These are phyloP conservation scores for apple (Malus domestica) DNA, from an alignment of 306 rosid genomes.

Conservation along the genomic window DNA sequence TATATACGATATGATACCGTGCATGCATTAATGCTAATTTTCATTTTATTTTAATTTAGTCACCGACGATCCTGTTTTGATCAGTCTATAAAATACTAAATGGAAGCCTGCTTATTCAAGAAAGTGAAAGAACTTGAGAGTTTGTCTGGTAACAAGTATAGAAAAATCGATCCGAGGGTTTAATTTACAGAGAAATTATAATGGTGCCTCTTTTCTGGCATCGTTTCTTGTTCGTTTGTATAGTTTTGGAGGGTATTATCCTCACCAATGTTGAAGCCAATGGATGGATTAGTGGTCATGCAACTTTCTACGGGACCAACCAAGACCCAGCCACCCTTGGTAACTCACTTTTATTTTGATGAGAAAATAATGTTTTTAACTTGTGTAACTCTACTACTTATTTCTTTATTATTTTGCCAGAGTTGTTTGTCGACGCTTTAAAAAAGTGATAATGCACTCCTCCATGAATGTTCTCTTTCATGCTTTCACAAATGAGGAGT, in stretches of 20 bases:
- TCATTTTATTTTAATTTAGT: slow-evolving; percentile 19
- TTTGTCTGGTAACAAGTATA: not conserved
- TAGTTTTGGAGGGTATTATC: slow-evolving; percentile 13
- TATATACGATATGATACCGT: not conserved
- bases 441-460: too few species aligned
- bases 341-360: slow-evolving; percentile 9
- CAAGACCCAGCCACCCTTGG: slow-evolving; percentile 65
- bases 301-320: slow-evolving; percentile 76
- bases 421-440: too few species aligned
- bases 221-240: slow-evolving; percentile 19
- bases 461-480: too few species aligned
- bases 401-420: too few species aligned
- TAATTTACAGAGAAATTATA: not conserved
- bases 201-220: slow-evolving; percentile 14
- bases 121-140: not conserved
- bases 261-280: slow-evolving; percentile 22
- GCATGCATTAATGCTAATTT: not conserved
- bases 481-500: too few species aligned
- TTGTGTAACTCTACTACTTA: not conserved
- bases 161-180: not conserved
- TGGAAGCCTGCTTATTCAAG: not conserved
- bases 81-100: not conserved
- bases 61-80: slow-evolving; percentile 42
- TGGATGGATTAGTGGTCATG: slow-evolving; percentile 72
- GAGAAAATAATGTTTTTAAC: too few species aligned